These are phyloP conservation scores for Penicillium rolfsii DNA, from an alignment of 2,329 filamentous ascomycete genomes.

Conservation along the genomic window DNA sequence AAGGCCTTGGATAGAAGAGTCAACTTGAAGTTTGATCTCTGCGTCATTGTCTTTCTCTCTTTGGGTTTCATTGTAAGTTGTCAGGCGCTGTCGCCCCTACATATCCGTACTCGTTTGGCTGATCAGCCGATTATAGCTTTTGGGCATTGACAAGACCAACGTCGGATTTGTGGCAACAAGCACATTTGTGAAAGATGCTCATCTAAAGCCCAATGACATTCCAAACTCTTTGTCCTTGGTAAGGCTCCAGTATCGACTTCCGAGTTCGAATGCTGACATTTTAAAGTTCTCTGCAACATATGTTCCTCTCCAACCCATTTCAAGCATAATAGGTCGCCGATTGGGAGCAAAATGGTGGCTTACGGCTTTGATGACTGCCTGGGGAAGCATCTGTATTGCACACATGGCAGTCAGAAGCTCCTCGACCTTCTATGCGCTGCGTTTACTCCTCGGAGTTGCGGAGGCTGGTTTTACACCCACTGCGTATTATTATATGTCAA, in stretches of 20 bases:
- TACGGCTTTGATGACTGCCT: conserved; percentile 16
- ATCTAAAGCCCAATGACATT: conserved; percentile 13
- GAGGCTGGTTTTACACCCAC: conserved; percentile 56
- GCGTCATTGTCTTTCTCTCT: neutral
- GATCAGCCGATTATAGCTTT: neutral
- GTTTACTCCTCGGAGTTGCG: conserved; percentile 14
- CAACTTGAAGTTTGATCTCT: conserved; percentile 4
- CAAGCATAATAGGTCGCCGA: conserved; percentile 17
- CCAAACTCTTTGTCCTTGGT: conserved; percentile 16
- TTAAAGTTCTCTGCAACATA: conserved; percentile 21
- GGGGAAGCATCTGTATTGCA: conserved; percentile 21
- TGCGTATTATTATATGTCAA: conserved; percentile 54
- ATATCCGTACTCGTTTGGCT: neutral
- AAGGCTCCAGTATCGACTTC: neutral
- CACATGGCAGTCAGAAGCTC: conserved; percentile 8
- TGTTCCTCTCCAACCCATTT: conserved; percentile 23
- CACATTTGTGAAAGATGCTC: conserved; percentile 16
- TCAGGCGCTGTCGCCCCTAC: neutral
- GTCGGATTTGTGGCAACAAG: conserved; percentile 17
- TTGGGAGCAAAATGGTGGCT: conserved; percentile 22
- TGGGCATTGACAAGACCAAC: conserved; percentile 19
- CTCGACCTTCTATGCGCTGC: conserved; percentile 22
- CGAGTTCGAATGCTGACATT: neutral
- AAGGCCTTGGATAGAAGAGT: conserved; percentile 8
- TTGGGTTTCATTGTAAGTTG: conserved; percentile 1